Evolutionary conservation across 306 rosid genomes (phyloP).

Genomic region (Ceratonia siliqua): DNA sequence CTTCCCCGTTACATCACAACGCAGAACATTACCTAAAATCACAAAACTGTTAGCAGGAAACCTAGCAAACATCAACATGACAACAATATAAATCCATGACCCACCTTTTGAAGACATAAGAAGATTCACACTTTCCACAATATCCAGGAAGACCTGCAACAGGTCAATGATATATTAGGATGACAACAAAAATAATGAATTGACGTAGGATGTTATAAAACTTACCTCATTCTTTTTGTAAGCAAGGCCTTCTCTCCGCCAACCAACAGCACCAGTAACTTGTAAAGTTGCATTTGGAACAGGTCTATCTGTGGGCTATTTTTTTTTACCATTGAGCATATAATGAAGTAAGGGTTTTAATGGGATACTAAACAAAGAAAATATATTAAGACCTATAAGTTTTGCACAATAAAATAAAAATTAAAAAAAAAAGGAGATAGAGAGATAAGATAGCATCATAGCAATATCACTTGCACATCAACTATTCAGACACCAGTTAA

Average conservation of each 20-base stretch:
- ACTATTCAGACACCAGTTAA: not conserved
- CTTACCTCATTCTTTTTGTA: conserved; percentile 89
- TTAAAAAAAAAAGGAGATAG: not conserved
- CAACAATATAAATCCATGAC: conserved; percentile 27
- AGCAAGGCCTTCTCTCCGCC: conserved; percentile 93
- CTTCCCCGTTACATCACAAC: conserved; percentile 93
- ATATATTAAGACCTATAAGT: not conserved
- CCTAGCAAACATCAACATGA: conserved; percentile 20
- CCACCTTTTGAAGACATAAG: conserved; percentile 95
- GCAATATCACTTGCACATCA: not conserved
- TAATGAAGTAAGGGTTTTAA: conserved; percentile 20
- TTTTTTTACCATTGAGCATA: conserved; percentile 2
- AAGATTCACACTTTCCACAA: conserved; percentile 92
- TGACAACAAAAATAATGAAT: conserved; percentile 12
- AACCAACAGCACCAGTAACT: conserved; percentile 96
- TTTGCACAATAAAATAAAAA: not conserved
- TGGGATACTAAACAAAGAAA: not conserved
- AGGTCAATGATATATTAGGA: conserved; percentile 18
- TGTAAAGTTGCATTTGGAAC: conserved; percentile 94
- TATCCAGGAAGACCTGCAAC: conserved; percentile 86
- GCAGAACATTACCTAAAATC: conserved; percentile 77
- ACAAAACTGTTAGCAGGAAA: conserved; percentile 34
- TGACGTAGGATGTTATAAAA: not conserved
- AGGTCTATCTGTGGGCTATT: conserved; percentile 72
- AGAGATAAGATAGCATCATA: not conserved